Evolutionary conservation across 139 green algal species (phyloP), one percentile per base, ranked within the genome.

Genomic region (Trebouxia sp.): DNA sequence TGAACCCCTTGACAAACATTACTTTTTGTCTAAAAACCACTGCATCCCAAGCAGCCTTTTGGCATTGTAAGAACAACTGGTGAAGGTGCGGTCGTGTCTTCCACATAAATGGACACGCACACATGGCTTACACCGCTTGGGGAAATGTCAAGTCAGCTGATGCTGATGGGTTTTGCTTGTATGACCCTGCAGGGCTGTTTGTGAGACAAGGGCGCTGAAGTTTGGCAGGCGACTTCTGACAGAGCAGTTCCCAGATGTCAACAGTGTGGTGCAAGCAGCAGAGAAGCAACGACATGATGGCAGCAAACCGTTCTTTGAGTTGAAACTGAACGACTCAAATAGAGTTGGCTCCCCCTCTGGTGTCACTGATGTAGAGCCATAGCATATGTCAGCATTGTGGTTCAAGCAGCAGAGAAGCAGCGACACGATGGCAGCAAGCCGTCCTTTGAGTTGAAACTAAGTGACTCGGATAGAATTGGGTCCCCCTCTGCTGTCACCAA

Each of bases 191-290:
- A 87, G 93, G 12, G 92, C 93, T 0, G 85, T 80, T 17, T 98
- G 93, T 78, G 95, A 99, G 86, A 80, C 85, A 42, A 80, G 87
- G 3, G 94, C 93, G 50, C 87, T 99, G 65, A 65, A 79, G 10
- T 93, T 98, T 65, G 94, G 88, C 0, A 83, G 90, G 37, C 32
- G 51, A 70, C 85, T 97, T 51, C 80, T 96, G 72, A 79, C 92
- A 6, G 56, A 88, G 14, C 51, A 38, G 6, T 85, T 89, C 45
- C 47, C 69, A 0, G 53, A 12, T 62, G 85, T 90, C 22, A 76
- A 80, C 22, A 47, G 28, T 3, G 85, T 89, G 14, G 65, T 80
- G 32, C 72, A 4, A 56, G 39, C 24, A 28, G 69, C 69, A 42
- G 69, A 77, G 41, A 51, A 77, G 69, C 69, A 56, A 9, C 42